These are phyloP conservation scores for Alternaria brassicicola DNA, from an alignment of 2,329 filamentous ascomycete genomes.

Conservation along the genomic window DNA sequence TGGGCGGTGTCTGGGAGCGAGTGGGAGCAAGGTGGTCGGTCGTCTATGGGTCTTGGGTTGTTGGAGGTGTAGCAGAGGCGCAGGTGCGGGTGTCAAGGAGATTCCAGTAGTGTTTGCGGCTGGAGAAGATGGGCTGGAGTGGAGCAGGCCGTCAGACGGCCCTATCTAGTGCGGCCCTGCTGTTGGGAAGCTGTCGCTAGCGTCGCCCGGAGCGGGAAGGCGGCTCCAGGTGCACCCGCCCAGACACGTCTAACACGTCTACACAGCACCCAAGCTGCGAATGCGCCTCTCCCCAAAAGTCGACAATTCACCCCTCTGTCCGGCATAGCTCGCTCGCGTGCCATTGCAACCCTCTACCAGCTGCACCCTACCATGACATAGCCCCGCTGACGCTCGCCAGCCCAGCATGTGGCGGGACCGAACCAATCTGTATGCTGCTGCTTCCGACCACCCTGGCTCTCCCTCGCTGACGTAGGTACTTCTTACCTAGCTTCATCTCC, in stretches of 20 bases:
- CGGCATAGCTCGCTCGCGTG: not conserved
- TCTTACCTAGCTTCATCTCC: conserved; percentile 97
- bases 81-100: conserved; percentile 27
- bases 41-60: not conserved
- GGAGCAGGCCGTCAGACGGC: conserved; percentile 31
- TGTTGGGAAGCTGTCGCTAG: not conserved
- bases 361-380: conserved; percentile 39
- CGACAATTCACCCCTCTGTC: not conserved
- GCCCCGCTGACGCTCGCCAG: conserved; percentile 30
- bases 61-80: conserved; percentile 18
- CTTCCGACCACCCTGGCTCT: conserved; percentile 16
- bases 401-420: conserved; percentile 93
- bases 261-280: conserved; percentile 4
- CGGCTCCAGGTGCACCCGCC: conserved; percentile 10
- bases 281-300: conserved; percentile 9
- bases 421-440: conserved; percentile 82
- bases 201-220: conserved; percentile 18
- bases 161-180: conserved; percentile 3
- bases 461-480: conserved; percentile 46
- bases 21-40: not conserved
- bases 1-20: conserved; percentile 7
- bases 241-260: conserved; percentile 7
- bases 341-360: not conserved
- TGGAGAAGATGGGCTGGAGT: conserved; percentile 32
- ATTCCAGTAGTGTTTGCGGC: conserved; percentile 35